These are phyloP conservation scores for Phaeotremella skinneri DNA, from an alignment of 768 basidiomycete genomes.

Conservation along the genomic window DNA sequence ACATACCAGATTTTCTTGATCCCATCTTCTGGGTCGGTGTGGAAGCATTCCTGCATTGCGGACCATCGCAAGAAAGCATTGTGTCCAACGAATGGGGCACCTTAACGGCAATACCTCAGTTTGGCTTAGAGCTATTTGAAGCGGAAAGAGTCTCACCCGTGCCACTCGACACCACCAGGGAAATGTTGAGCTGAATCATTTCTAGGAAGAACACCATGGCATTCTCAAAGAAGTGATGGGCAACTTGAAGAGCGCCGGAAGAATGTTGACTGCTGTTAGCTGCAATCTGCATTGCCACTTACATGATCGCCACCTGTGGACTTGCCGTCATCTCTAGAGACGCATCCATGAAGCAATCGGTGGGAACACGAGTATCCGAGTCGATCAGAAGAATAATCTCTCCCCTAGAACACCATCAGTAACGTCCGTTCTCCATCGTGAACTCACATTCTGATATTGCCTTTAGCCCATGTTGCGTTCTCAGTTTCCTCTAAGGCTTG, in stretches of 20 bases:
- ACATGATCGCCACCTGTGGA: slow-evolving; percentile 6
- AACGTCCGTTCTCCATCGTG: not conserved
- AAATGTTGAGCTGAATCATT: slow-evolving; percentile 63
- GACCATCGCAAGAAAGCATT: slow-evolving; percentile 85
- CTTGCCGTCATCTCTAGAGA: slow-evolving; percentile 53
- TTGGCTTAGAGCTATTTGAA: not conserved
- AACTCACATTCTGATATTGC: slow-evolving; percentile 60
- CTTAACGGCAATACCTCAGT: slow-evolving; percentile 1
- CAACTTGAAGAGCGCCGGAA: slow-evolving; percentile 46
- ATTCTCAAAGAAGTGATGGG: slow-evolving; percentile 71
- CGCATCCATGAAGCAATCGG: slow-evolving; percentile 85
- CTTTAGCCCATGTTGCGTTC: slow-evolving; percentile 69
- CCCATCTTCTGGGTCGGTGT: slow-evolving; percentile 65
- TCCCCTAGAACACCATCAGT: slow-evolving; percentile 16
- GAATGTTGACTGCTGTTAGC: slow-evolving; percentile 51
- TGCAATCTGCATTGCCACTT: slow-evolving; percentile 7
- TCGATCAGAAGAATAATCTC: slow-evolving; percentile 74
- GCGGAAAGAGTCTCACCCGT: slow-evolving; percentile 10
- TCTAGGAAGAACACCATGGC: slow-evolving; percentile 83
- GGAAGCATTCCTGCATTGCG: slow-evolving; percentile 78
- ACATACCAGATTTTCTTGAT: slow-evolving; percentile 63
- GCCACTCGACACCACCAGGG: slow-evolving; percentile 48
- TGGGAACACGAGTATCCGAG: slow-evolving; percentile 74
- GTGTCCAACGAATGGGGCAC: slow-evolving; percentile 22
- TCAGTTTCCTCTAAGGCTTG: slow-evolving; percentile 69